Conservation (phyloP, 1,284 basidiomycete genomes). For the Leucoagaricus sp. region DNA sequence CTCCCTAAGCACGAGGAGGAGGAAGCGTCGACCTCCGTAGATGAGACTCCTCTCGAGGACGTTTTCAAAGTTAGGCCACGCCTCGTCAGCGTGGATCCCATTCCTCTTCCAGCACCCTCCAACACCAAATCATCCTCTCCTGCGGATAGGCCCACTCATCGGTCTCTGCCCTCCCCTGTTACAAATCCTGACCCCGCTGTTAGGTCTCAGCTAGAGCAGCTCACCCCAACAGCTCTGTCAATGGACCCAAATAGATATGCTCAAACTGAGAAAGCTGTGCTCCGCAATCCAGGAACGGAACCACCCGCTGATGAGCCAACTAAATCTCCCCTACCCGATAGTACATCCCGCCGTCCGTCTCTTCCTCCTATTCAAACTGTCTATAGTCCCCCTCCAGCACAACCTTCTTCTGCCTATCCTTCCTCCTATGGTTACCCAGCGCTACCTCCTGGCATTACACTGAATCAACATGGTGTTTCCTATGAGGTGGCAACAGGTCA, state of each 20-base stretch:
- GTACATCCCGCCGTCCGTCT: slow-evolving; percentile 36
- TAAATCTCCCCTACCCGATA: slow-evolving; percentile 7
- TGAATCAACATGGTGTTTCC: slow-evolving; percentile 72
- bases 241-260: slow-evolving; percentile 40
- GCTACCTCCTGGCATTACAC: slow-evolving; percentile 72
- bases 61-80: slow-evolving; percentile 57
- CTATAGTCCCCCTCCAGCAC: slow-evolving; percentile 57
- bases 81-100: slow-evolving; percentile 27
- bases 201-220: slow-evolving; percentile 42
- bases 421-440: slow-evolving; percentile 64
- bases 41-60: slow-evolving; percentile 50
- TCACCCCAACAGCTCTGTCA: slow-evolving; percentile 34
- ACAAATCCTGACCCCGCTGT: slow-evolving; percentile 24
- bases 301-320: slow-evolving; percentile 20
- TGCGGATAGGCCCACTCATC: slow-evolving; percentile 14
- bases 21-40: slow-evolving; percentile 31
- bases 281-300: slow-evolving; percentile 38
- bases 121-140: slow-evolving; percentile 18
- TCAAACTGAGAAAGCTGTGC: slow-evolving; percentile 41
- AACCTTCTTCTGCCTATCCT: slow-evolving; percentile 58
- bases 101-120: slow-evolving; percentile 17
- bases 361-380: slow-evolving; percentile 60
- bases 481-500: slow-evolving; percentile 80
- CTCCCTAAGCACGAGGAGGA: slow-evolving; percentile 44
- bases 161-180: slow-evolving; percentile 17